Evolutionary conservation across 768 basidiomycete species (phyloP).

Genomic region (Hortiboletus campestris): DNA sequence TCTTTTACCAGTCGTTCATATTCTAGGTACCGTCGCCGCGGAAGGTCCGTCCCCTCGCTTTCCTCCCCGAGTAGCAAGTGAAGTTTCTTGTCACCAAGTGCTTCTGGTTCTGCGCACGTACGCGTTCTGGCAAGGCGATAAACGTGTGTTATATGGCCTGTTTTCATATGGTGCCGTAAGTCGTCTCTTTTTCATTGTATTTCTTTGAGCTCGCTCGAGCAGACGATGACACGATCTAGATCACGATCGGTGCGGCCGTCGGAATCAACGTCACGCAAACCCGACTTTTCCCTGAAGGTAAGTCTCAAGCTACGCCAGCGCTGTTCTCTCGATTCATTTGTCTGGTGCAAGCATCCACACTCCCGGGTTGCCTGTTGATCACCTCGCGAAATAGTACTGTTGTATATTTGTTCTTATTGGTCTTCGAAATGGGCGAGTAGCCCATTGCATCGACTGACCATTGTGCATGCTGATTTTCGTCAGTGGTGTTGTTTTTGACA

Average conservation of each 20-base stretch:
- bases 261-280: not conserved
- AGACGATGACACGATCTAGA: not conserved
- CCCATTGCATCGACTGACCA: not conserved
- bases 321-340: no score
- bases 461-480: not conserved
- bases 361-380: no score
- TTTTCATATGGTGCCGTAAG: constrained; percentile 8
- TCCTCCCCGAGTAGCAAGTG: not conserved
- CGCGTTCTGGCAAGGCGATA: not conserved
- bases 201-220: not conserved
- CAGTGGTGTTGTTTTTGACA: constrained; percentile 12
- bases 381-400: not conserved
- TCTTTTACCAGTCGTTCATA: constrained; percentile 9
- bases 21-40: not conserved
- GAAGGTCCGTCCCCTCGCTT: not conserved
- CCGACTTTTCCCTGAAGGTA: constrained; percentile 4
- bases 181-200: not conserved
- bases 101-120: no score
- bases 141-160: constrained; percentile 11
- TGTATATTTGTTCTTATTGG: constrained; percentile 6
- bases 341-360: no score
- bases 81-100: no score
- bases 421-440: constrained; percentile 9
- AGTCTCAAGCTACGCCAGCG: not conserved
- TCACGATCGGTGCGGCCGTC: constrained; percentile 2